Evolutionary conservation across 345 rosid genomes (phyloP).

Genomic region (Mercurialis annua): DNA sequence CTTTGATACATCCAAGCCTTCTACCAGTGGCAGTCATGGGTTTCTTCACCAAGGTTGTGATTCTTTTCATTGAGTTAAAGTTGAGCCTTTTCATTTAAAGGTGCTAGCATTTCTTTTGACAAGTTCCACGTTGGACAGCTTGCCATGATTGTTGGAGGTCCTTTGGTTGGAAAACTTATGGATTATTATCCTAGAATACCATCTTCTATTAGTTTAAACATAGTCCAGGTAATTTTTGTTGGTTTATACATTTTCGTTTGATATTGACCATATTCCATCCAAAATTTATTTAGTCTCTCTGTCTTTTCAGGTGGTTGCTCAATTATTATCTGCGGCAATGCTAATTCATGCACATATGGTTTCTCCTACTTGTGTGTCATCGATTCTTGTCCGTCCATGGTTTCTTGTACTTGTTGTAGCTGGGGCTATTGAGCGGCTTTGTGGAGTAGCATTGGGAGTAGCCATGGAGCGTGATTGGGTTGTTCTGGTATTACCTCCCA

Average conservation of each 20-base stretch:
- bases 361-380: conserved; percentile 49
- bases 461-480: conserved; percentile 96
- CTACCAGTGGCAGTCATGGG: conserved; percentile 92
- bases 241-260: conserved; percentile 1
- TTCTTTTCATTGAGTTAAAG: not conserved
- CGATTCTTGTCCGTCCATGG: conserved; percentile 75
- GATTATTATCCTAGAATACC: conserved; percentile 87
- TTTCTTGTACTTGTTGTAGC: conserved; percentile 65
- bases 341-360: conserved; percentile 67
- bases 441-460: conserved; percentile 84
- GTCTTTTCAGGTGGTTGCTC: conserved; percentile 71
- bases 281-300: conserved; percentile 16
- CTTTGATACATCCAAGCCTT: conserved; percentile 88
- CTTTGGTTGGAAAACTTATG: conserved; percentile 85
- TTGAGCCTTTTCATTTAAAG: not conserved
- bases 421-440: conserved; percentile 77
- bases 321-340: conserved; percentile 81
- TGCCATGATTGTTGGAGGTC: conserved; percentile 77
- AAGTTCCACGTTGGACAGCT: conserved; percentile 34
- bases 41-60: conserved; percentile 65
- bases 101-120: conserved; percentile 12
- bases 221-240: conserved; percentile 53
- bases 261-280: not conserved
- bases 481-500: conserved; percentile 61
- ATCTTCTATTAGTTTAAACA: conserved; percentile 62